Evolutionary conservation across 1,284 basidiomycete species (phyloP).

Genomic region (Pseudozyma sp.): DNA sequence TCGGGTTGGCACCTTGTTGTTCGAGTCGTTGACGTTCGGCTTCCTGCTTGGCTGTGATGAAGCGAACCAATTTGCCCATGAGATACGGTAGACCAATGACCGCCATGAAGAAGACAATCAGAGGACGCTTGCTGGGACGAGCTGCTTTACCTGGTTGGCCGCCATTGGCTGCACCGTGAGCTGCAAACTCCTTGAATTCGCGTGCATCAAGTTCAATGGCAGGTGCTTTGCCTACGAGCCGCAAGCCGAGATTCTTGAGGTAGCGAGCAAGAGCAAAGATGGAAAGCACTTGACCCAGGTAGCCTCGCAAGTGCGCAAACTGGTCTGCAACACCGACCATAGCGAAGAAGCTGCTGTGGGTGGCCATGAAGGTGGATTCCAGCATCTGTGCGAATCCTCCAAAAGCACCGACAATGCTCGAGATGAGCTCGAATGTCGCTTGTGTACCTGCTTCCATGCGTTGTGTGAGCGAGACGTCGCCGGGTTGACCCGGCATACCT

Average conservation of each 20-base stretch:
- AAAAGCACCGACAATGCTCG: conserved; percentile 95
- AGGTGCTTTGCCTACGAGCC: conserved; percentile 58
- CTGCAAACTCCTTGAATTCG: conserved; percentile 67
- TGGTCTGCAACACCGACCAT: conserved; percentile 99
- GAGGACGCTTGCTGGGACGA: conserved; percentile 81
- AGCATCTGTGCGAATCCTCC: conserved; percentile 97
- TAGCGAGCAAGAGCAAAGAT: conserved; percentile 86
- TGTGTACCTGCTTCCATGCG: conserved; percentile 89
- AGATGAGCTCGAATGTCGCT: conserved; percentile 91
- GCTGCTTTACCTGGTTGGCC: conserved; percentile 40
- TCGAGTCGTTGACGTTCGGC: conserved; percentile 69
- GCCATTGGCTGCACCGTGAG: conserved; percentile 31
- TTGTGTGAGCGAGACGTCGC: conserved; percentile 77
- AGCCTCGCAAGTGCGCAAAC: conserved; percentile 88
- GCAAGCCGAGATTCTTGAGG: conserved; percentile 73
- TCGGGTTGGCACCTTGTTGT: conserved; percentile 64
- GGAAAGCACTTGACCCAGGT: conserved; percentile 91
- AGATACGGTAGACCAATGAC: conserved; percentile 92
- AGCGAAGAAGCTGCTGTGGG: conserved; percentile 96
- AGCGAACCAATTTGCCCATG: conserved; percentile 88
- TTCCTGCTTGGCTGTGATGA: conserved; percentile 77
- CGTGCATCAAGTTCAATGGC: conserved; percentile 59
- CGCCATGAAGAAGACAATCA: conserved; percentile 94
- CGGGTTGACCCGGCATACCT: conserved; percentile 58
- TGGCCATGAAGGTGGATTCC: conserved; percentile 98